phyloP scores from a whole-genome alignment of 768 basidiomycete species.

The Gymnopilus dilepis region DNA sequence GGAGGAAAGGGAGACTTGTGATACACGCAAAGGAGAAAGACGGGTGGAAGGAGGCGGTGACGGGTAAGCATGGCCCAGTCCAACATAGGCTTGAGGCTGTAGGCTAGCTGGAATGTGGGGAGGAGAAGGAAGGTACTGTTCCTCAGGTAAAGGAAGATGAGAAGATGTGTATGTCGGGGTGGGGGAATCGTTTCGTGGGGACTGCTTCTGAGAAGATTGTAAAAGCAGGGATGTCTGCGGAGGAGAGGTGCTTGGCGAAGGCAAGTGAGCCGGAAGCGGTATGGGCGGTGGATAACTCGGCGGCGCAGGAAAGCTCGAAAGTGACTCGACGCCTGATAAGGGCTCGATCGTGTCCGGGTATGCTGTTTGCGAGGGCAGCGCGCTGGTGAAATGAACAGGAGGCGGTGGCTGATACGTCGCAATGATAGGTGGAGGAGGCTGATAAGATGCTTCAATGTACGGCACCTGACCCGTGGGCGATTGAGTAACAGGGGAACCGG shows the following conservation, averaged over 20 bases:
- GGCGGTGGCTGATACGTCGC: conserved; percentile 22
- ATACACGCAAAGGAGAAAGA: conserved; percentile 18
- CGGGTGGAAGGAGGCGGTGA: conserved; percentile 16
- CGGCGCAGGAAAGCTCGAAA: conserved; percentile 17
- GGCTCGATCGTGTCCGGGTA: not conserved
- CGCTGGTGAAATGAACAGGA: conserved; percentile 5
- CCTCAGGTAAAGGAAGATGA: not conserved
- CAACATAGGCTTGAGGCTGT: conserved; percentile 7
- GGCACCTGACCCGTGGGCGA: not conserved
- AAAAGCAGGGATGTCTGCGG: conserved; percentile 7
- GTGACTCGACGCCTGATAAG: not conserved
- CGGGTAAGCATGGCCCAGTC: conserved; percentile 8
- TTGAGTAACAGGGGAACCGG: not conserved
- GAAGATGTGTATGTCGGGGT: conserved; percentile 23
- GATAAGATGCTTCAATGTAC: conserved; percentile 35
- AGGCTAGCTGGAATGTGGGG: conserved; percentile 15
- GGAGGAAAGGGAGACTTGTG: not conserved
- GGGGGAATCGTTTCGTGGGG: conserved; percentile 17
- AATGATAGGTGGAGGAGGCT: conserved; percentile 32
- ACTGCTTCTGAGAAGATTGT: conserved; percentile 2
- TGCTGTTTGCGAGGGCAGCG: not conserved
- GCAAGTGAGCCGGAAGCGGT: not conserved
- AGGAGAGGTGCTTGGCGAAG: conserved; percentile 8
- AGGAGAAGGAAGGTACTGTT: conserved; percentile 5
- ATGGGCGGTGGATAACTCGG: conserved; percentile 21